These are phyloP conservation scores for Fusarium tanahbumbuense DNA, from an alignment of 2,329 filamentous ascomycete species.

Conservation along the genomic window DNA sequence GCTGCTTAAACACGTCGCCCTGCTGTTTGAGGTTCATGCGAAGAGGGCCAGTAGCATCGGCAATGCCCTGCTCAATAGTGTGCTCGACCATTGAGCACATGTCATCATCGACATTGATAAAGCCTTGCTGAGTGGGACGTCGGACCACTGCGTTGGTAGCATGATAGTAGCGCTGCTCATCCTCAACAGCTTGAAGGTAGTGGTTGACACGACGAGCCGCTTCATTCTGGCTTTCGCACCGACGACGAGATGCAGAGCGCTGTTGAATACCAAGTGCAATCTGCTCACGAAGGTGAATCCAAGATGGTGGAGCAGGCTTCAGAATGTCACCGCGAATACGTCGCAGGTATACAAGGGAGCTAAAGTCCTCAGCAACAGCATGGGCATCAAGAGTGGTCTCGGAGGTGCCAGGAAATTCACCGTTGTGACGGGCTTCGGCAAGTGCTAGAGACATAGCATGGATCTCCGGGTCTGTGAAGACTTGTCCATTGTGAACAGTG, in stretches of 20 bases:
- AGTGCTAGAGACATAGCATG: conserved; percentile 49
- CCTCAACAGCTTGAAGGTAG: conserved; percentile 44
- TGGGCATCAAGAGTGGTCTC: conserved; percentile 44
- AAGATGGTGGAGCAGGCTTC: conserved; percentile 34
- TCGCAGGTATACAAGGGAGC: conserved; percentile 47
- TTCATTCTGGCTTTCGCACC: conserved; percentile 31
- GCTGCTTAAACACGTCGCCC: conserved; percentile 29
- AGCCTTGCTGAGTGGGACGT: conserved; percentile 6
- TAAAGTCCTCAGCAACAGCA: conserved; percentile 50
- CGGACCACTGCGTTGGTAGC: conserved; percentile 8
- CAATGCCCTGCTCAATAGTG: conserved; percentile 49
- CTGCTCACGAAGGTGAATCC: conserved; percentile 46
- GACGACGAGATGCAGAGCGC: conserved; percentile 46
- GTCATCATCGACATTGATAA: conserved; percentile 32
- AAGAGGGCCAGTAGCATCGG: conserved; percentile 48
- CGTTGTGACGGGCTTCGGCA: conserved; percentile 48
- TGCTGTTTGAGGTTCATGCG: conserved; percentile 47
- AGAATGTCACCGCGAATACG: conserved; percentile 36
- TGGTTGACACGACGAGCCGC: conserved; percentile 41
- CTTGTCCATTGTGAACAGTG: conserved; percentile 3
- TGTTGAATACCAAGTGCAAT: conserved; percentile 51
- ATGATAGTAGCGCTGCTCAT: conserved; percentile 41
- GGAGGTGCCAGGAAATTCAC: conserved; percentile 49
- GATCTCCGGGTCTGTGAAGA: conserved; percentile 38
- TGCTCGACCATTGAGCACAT: conserved; percentile 49